Conservation (phyloP, 257 asterid genomes). For the Knoxia roxburghii region DNA sequence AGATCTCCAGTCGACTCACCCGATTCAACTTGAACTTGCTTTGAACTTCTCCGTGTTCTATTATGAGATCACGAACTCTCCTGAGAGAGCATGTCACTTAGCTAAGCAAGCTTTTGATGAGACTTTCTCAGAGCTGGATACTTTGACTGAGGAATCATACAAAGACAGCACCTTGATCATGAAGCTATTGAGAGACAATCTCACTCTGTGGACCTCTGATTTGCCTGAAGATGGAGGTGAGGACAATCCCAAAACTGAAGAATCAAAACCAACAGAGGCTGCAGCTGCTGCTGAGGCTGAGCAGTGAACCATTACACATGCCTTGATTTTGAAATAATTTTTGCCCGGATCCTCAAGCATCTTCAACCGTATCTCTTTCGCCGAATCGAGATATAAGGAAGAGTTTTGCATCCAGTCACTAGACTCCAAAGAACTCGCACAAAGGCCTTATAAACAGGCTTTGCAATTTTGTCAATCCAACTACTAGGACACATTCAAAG, state of each 20-base stretch:
- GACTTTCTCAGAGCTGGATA: slow-evolving; percentile 84
- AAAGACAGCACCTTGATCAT: slow-evolving; percentile 93
- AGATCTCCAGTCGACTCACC: slow-evolving; percentile 87
- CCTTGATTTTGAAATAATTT: background rate
- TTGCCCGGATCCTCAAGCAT: background rate
- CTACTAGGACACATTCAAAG: no score
- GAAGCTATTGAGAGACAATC: slow-evolving; percentile 93
- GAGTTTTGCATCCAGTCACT: slow-evolving; percentile 6
- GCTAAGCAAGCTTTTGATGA: slow-evolving; percentile 96
- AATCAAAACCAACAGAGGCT: slow-evolving; percentile 40
- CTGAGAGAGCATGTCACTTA: slow-evolving; percentile 93
- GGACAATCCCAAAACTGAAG: slow-evolving; percentile 57
- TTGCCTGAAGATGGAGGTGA: slow-evolving; percentile 95
- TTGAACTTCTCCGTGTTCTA: slow-evolving; percentile 85
- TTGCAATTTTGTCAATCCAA: slow-evolving; percentile 9
- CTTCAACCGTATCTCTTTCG: background rate
- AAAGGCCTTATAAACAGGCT: slow-evolving; percentile 4
- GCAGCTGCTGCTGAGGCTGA: slow-evolving; percentile 53
- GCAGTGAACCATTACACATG: background rate
- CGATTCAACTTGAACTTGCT: slow-evolving; percentile 88
- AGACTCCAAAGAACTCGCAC: slow-evolving; percentile 2
- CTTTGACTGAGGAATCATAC: slow-evolving; percentile 86
- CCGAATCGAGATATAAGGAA: slow-evolving; percentile 10
- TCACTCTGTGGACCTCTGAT: slow-evolving; percentile 94
- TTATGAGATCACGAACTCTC: slow-evolving; percentile 83